Evolutionary conservation across 2,329 filamentous ascomycete genomes (phyloP).

Genomic region (Nemania abortiva): DNA sequence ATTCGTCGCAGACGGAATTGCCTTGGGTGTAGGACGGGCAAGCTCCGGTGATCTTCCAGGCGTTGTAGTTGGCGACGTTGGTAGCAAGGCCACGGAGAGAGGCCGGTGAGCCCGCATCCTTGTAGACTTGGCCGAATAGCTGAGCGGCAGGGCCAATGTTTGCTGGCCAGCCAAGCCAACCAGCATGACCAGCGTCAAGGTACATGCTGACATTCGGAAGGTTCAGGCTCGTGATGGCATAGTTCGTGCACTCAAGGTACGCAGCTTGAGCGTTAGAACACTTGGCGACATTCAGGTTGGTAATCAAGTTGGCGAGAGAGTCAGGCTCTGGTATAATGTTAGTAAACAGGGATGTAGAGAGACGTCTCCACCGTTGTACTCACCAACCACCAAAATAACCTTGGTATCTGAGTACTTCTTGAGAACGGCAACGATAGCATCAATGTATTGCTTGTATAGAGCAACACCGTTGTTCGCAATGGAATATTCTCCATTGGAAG

Average conservation of each 20-base stretch:
- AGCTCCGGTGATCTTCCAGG: constrained; percentile 55
- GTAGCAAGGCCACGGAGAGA: constrained; percentile 67
- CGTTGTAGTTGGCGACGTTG: constrained; percentile 71
- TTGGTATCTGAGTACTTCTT: constrained; percentile 59
- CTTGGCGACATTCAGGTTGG: constrained; percentile 64
- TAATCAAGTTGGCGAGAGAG: constrained; percentile 69
- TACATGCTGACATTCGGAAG: constrained; percentile 70
- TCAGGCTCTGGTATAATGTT: constrained; percentile 61
- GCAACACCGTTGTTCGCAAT: constrained; percentile 63
- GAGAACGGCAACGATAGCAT: constrained; percentile 58
- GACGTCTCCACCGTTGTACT: constrained; percentile 42
- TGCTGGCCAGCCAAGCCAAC: constrained; percentile 69
- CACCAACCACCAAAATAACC: constrained; percentile 60
- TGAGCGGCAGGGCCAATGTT: constrained; percentile 64
- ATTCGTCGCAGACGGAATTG: constrained; percentile 65
- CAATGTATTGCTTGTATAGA: constrained; percentile 69
- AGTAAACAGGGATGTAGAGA: constrained; percentile 35
- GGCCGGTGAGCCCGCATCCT: constrained; percentile 61
- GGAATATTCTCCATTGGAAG: constrained; percentile 68
- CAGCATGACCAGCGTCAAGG: constrained; percentile 68
- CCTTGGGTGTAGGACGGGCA: constrained; percentile 58
- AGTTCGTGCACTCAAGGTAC: constrained; percentile 63
- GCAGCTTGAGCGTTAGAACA: constrained; percentile 61
- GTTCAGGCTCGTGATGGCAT: constrained; percentile 65
- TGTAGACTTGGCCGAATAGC: constrained; percentile 62